Base-by-base conservation (phyloP, 768 basidiomycete species). In the Mycena rosella region DNA sequence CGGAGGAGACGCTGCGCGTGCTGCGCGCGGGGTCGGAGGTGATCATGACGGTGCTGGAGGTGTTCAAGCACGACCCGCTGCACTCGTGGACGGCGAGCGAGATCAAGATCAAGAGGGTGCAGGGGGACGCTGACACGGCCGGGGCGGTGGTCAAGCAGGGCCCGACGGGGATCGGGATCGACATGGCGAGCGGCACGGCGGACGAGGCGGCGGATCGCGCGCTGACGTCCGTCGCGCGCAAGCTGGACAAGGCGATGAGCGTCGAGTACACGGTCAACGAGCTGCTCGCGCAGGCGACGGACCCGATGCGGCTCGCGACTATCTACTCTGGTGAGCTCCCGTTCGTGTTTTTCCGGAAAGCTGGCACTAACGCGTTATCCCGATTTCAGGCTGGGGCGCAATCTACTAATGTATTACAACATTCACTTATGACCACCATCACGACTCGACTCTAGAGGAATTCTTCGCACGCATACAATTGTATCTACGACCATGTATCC, bases 51-150 rank as follows among this genome's bases (percentile, higher is more conserved):
- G 93, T 99, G 5, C 84, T 99, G 40, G 96, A 98, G 74, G 97
- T 98, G 17, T 98, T 99, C 88, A 95, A 94, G 77, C 89, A 97
- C 74, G 97, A 99, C 77, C 97, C 98, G 7, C 85, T 99, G 22
- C 94, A 98, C 73, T 91, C 89, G 32, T 99, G 97, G 94, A 91
- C 91, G 3, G 91, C 91, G 73, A 94, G 89, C 76, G 91, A 92
- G 65, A 77, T 89, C 71, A 94, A 93, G 79, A 78, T 94, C 40
- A 86, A 89, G 75, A 86, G 86, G 34, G 88, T 85, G 17, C 93
- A 92, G 73, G 80, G 84, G 76, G 67, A 78, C 74, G 77, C 73
- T 63, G 74, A 75, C 22, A 64, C 73, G n/a, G 60, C 67, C 29
- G 54, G 68, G n/a, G 68, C 38, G 11, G 53, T 74, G 71, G 13